Evolutionary conservation across 306 rosid species (phyloP), one percentile per base, ranked within the genome.

Genomic region (Nissolia schottii): DNA sequence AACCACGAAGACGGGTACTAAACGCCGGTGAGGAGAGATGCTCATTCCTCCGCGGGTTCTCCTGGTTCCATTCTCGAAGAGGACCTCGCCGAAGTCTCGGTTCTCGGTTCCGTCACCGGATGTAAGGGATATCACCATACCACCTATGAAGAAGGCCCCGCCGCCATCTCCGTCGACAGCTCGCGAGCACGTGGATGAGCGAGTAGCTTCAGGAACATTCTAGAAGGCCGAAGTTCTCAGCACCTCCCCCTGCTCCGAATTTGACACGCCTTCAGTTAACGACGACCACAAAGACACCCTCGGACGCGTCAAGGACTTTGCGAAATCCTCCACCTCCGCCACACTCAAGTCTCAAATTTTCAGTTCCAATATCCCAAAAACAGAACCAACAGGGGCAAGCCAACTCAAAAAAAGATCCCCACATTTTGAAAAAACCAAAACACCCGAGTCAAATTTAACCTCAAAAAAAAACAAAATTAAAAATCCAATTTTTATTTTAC

Each of bases 81-180:
- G 96, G 80, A 85, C 91, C 75, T 87, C 98, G 0, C 96, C 97
- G 1, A 87, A 87, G 81, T 88, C 96, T 12, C 83, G 90, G 3
- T 23, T 87, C 61, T 76, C 87, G 1, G 80, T 77, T 48, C 77
- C 86, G 4, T 78, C 81, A 19, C 89, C 86, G 71, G 87, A 84
- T 53, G 32, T 84, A 7, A 65, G 85, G 55, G 83, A 74, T 29
- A 68, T 75, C 56, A 78, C 71, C 35, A 75, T 85, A 11, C 84
- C 86, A 0, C 67, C 86, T 10, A 75, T 82, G 9, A 83, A 85
- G 78, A 83, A 66, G 15, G 62, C 80, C 11, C 82, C 59, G 8
- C 70, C 90, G 2, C 71, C 83, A 2, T 22, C 83, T 0, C 75
- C 84, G 2, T 56, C 83, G 11, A 2, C 0, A 34, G 8, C 4